Evolutionary conservation across 169 alveolate species (phyloP).

Genomic region (Eimeria praecox): DNA sequence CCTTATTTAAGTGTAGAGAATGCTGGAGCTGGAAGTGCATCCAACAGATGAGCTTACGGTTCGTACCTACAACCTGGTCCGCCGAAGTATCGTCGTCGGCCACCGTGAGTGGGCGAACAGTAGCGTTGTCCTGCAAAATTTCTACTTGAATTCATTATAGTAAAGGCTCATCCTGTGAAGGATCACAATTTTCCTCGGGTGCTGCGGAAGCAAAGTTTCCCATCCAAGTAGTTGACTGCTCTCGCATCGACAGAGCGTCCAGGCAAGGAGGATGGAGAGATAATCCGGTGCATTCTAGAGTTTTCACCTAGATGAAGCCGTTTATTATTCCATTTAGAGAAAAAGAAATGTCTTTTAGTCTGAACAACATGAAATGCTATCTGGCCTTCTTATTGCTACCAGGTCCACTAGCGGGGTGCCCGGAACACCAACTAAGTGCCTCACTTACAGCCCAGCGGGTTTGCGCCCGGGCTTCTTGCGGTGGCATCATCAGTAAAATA

Average conservation of each 20-base stretch:
- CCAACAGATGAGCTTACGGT: too few species aligned
- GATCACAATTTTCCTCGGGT: background rate
- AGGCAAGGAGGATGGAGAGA: background rate
- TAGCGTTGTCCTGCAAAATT: too few species aligned
- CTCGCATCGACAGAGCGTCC: background rate
- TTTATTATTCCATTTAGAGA: background rate
- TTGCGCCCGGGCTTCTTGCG: background rate
- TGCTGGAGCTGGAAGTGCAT: background rate
- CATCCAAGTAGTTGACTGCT: background rate
- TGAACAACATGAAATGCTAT: background rate
- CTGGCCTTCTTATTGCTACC: background rate
- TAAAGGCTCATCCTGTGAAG: background rate
- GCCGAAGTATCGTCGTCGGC: background rate
- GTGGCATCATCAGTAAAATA: background rate
- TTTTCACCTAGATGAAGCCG: background rate
- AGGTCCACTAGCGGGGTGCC: conserved; percentile 30
- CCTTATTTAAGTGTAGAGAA: background rate
- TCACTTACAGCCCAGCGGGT: background rate
- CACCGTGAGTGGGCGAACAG: background rate
- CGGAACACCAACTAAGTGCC: background rate
- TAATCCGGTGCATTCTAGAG: background rate
- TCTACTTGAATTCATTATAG: background rate
- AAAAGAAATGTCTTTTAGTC: background rate
- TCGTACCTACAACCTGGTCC: background rate
- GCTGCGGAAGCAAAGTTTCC: background rate